Percentiles rank a stretch among this genome's conserved stretches.
phyloP scores from a whole-genome alignment of 805 yeast species.

The Lipomyces anomalus region DNA sequence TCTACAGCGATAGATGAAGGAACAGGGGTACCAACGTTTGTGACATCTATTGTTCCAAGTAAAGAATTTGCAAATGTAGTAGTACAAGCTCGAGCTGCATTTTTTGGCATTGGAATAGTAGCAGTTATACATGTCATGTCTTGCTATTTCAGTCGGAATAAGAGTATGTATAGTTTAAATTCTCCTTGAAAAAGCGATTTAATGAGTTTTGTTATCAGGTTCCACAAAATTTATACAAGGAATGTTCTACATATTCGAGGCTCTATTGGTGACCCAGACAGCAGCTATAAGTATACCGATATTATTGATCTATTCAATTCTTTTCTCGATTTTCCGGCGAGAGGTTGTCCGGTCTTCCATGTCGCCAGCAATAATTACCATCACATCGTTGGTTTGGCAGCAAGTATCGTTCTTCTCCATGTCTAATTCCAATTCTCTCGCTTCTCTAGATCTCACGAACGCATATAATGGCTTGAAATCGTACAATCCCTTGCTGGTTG shows the following conservation, averaged over 20 bases:
- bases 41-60: slow-evolving; percentile 1
- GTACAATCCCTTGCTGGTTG: slow-evolving; percentile 67
- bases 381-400: slow-evolving; percentile 44
- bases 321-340: slow-evolving; percentile 27
- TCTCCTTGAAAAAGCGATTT: slow-evolving; percentile 37
- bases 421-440: slow-evolving; percentile 88
- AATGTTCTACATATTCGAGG: slow-evolving; percentile 10
- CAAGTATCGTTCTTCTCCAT: slow-evolving; percentile 75
- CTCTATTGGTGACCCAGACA: slow-evolving; percentile 44
- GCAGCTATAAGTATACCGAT: slow-evolving; percentile 52
- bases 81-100: slow-evolving; percentile 30
- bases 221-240: slow-evolving; percentile 13
- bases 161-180: slow-evolving; percentile 6
- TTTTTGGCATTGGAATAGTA: slow-evolving; percentile 23
- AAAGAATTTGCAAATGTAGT: slow-evolving; percentile 11
- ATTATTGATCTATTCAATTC: slow-evolving; percentile 37
- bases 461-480: slow-evolving; percentile 82
- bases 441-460: slow-evolving; percentile 83
- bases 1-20: slow-evolving; percentile 51
- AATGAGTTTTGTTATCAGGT: slow-evolving; percentile 1
- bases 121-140: slow-evolving; percentile 11
- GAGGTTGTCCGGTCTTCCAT: slow-evolving; percentile 1
- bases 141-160: slow-evolving; percentile 10
- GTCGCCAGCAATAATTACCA: slow-evolving; percentile 5
- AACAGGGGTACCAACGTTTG: slow-evolving; percentile 42